A percentile compares a stretch with the other conserved stretches of the same genome.
phyloP scores from a whole-genome alignment of 805 yeast species.

The Saccharomycopsis malanga region DNA sequence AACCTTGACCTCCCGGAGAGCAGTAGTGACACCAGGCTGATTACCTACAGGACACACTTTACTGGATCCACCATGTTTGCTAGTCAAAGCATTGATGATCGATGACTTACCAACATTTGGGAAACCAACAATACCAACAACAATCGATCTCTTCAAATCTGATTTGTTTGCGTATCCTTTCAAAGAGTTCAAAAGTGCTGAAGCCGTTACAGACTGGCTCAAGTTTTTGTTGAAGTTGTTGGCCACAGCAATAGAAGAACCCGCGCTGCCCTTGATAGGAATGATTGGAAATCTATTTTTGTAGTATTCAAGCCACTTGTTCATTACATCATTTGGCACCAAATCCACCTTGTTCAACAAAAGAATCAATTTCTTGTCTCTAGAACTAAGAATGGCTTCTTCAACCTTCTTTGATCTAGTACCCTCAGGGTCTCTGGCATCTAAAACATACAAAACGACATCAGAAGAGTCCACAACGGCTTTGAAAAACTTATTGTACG shows the following conservation, averaged over 20 bases:
- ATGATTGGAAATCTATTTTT: constrained; percentile 84
- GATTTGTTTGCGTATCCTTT: constrained; percentile 80
- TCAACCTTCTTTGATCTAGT: constrained; percentile 91
- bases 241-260: constrained; percentile 38
- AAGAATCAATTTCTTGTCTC: constrained; percentile 78
- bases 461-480: constrained; percentile 90
- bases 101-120: constrained; percentile 98
- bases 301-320: constrained; percentile 76
- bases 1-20: constrained; percentile 84
- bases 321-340: constrained; percentile 76
- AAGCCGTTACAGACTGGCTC: constrained; percentile 65
- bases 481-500: constrained; percentile 90
- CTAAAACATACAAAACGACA: constrained; percentile 86
- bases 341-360: constrained; percentile 89
- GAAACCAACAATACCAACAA: constrained; percentile 94
- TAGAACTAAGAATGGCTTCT: constrained; percentile 74
- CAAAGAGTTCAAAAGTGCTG: constrained; percentile 66
- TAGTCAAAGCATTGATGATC: constrained; percentile 77
- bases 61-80: constrained; percentile 57
- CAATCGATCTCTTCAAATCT: constrained; percentile 78
- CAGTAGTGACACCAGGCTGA: constrained; percentile 94
- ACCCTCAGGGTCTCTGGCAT: constrained; percentile 95
- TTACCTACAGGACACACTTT: constrained; percentile 88
- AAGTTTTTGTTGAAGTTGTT: constrained; percentile 63
- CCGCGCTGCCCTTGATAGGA: constrained; percentile 75